These are phyloP conservation scores for Wickerhamiella lipophila DNA, from an alignment of 805 yeast species.

Conservation along the genomic window DNA sequence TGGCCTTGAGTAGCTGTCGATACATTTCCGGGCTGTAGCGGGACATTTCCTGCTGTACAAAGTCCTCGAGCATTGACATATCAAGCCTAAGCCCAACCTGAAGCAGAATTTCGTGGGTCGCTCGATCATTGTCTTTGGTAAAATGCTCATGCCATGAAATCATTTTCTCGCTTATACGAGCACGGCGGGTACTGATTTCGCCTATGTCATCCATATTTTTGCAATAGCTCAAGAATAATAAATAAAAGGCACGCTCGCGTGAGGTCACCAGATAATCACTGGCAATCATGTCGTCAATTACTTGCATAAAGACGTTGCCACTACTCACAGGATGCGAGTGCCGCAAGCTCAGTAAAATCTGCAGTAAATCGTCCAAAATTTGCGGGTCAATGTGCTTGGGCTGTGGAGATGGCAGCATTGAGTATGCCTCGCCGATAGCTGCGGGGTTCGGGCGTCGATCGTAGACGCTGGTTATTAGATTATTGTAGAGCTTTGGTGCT, in stretches of 20 bases:
- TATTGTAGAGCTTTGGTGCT: background rate
- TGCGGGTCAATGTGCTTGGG: constrained; percentile 7
- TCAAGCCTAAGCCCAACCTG: background rate
- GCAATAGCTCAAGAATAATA: background rate
- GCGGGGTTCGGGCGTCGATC: background rate
- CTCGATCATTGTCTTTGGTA: background rate
- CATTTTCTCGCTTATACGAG: background rate
- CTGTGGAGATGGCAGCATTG: constrained; percentile 8
- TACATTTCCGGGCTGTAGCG: background rate
- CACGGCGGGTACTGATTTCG: background rate
- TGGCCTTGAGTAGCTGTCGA: background rate
- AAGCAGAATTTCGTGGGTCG: background rate
- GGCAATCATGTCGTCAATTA: constrained; percentile 6
- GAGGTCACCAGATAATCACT: background rate
- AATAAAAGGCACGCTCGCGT: constrained; percentile 7
- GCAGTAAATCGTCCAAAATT: constrained; percentile 11
- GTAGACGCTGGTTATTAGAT: constrained; percentile 5
- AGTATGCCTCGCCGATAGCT: background rate
- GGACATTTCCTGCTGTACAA: background rate
- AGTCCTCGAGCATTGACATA: constrained; percentile 1
- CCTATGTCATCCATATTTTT: background rate
- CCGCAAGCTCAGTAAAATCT: background rate
- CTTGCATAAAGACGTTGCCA: background rate
- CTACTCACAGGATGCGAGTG: background rate
- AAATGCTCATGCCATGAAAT: constrained; percentile 3